Percentiles rank a stretch among this genome's conserved stretches.
phyloP scores from a whole-genome alignment of 768 basidiomycete species.

The Rhodotorula babjevae region DNA sequence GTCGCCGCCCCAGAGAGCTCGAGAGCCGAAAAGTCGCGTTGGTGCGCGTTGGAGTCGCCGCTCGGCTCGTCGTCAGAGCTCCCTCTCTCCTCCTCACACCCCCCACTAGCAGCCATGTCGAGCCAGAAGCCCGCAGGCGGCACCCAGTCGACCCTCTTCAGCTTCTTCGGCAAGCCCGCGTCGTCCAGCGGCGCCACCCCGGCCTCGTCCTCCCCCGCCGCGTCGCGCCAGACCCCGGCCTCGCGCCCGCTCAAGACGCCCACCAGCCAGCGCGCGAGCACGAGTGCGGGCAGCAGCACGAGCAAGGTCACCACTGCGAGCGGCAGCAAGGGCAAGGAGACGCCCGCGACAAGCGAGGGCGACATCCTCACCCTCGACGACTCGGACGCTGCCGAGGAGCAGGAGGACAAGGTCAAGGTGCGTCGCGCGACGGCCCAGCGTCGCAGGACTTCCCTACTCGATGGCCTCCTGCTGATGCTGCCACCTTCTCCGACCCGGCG shows the following conservation, averaged over 20 bases:
- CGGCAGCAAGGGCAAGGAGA: background rate
- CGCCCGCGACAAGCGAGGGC: constrained; percentile 8
- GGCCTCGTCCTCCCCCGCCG: background rate
- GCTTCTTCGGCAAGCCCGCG: constrained; percentile 23
- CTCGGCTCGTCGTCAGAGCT: background rate
- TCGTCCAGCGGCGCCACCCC: background rate
- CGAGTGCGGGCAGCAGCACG: background rate
- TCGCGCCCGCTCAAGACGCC: background rate
- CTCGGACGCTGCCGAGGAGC: background rate
- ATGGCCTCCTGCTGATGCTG: no score
- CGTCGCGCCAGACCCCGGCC: background rate
- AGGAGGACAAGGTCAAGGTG: constrained; percentile 2
- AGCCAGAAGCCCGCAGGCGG: background rate
- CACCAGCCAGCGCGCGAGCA: background rate
- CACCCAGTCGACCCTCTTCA: constrained; percentile 11
- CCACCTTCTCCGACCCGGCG: background rate
- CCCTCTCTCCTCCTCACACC: no score
- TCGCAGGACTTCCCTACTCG: background rate
- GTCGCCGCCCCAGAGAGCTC: no score
- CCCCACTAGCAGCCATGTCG: background rate
- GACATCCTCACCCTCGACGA: constrained; percentile 1
- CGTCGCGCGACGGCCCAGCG: background rate
- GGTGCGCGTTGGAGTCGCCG: background rate
- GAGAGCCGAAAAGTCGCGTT: background rate
- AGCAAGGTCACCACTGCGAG: background rate